These are phyloP conservation scores for Chlorella sp. DNA, from an alignment of 139 green algal species.

Conservation along the genomic window DNA sequence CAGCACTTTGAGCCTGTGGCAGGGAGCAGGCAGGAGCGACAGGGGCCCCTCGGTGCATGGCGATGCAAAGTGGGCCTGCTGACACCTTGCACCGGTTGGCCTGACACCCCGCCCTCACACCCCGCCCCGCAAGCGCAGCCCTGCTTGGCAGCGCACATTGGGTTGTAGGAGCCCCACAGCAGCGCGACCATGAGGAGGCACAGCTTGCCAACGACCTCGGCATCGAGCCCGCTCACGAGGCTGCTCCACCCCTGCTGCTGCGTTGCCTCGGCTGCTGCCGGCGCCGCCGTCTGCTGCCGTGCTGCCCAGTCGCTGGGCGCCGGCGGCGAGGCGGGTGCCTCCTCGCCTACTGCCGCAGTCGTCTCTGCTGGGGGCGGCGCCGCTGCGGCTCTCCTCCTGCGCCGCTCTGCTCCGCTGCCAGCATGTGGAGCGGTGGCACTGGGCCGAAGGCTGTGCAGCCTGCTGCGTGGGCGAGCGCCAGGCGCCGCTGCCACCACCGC, in stretches of 20 bases:
- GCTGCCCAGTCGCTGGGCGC: too few species aligned
- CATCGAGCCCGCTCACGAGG: background rate
- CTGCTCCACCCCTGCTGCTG: too few species aligned
- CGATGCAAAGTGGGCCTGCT: too few species aligned
- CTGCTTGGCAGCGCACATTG: background rate
- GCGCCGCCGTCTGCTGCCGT: background rate
- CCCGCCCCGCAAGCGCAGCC: too few species aligned
- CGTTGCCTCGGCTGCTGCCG: background rate
- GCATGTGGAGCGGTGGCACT: too few species aligned
- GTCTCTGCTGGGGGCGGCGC: background rate
- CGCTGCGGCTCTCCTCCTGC: constrained; percentile 4
- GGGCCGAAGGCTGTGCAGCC: background rate
- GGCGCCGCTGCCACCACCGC: too few species aligned
- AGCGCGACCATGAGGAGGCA: constrained; percentile 22
- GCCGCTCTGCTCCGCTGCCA: too few species aligned
- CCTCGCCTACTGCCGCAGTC: background rate
- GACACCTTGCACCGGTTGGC: too few species aligned
- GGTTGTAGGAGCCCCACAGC: constrained; percentile 43
- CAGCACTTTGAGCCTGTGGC: constrained; percentile 22
- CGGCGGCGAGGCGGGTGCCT: background rate
- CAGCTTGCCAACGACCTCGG: constrained; percentile 16
- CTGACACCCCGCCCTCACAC: too few species aligned
- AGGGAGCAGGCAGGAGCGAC: too few species aligned
- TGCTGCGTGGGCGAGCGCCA: background rate
- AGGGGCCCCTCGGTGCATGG: too few species aligned